phyloP scores from a whole-genome alignment of 2,329 filamentous ascomycete genomes.

The Pestalotiopsis fici region DNA sequence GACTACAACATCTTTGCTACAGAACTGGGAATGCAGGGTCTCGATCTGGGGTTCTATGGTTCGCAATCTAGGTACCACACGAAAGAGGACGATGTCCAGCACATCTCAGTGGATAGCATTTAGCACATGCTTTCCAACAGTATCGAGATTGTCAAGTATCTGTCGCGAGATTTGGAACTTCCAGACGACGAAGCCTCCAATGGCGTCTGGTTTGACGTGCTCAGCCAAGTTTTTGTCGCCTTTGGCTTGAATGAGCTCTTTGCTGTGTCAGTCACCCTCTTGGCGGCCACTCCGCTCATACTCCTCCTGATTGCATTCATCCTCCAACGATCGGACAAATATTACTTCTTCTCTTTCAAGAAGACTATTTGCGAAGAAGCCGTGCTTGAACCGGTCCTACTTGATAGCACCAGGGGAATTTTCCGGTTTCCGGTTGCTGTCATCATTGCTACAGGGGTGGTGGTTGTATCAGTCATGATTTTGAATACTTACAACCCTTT shows the following conservation, averaged over 20 bases:
- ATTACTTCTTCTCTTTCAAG: slow-evolving; percentile 77
- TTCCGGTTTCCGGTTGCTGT: slow-evolving; percentile 79
- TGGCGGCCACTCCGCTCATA: slow-evolving; percentile 58
- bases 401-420: slow-evolving; percentile 77
- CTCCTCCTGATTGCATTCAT: slow-evolving; percentile 68
- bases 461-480: slow-evolving; percentile 70
- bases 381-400: slow-evolving; percentile 36
- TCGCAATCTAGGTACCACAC: slow-evolving; percentile 86
- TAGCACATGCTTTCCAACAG: slow-evolving; percentile 94
- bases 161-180: slow-evolving; percentile 66
- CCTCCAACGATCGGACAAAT: slow-evolving; percentile 71
- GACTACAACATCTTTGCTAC: slow-evolving; percentile 83
- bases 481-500: slow-evolving; percentile 80
- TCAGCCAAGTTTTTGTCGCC: slow-evolving; percentile 74
- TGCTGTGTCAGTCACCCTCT: slow-evolving; percentile 67
- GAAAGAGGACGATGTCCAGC: slow-evolving; percentile 76
- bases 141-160: slow-evolving; percentile 67
- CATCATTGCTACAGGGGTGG: slow-evolving; percentile 61
- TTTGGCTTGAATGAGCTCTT: slow-evolving; percentile 80
- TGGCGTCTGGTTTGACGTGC: slow-evolving; percentile 86
- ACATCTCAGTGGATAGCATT: slow-evolving; percentile 67
- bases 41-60: slow-evolving; percentile 87
- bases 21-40: slow-evolving; percentile 74
- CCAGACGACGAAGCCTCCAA: slow-evolving; percentile 60
- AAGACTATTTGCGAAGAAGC: slow-evolving; percentile 25